Conservation (phyloP, 2,329 filamentous ascomycete species). For the Xylariaceae sp. region DNA sequence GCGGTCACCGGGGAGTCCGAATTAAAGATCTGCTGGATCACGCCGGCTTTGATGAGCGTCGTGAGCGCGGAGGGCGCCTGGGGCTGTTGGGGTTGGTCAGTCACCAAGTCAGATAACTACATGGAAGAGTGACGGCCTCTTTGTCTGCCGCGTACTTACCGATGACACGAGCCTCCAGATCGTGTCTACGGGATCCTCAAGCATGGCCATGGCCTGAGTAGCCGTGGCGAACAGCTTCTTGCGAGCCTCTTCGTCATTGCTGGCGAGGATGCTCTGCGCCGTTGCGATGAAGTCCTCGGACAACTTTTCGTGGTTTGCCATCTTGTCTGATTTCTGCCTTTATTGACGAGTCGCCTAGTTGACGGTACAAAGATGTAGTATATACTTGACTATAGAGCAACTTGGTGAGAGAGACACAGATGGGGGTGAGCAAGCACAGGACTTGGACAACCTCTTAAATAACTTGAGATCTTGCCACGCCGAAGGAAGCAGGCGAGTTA, state of each 20-base stretch:
- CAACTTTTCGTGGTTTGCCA: too few relatives aligned
- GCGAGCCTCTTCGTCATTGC: constrained; percentile 6
- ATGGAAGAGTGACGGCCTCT: too few relatives aligned
- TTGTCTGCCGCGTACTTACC: constrained; percentile 7
- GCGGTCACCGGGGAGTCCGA: constrained; percentile 5
- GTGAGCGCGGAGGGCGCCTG: constrained; percentile 10
- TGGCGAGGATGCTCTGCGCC: constrained; percentile 5
- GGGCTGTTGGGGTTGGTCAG: constrained; percentile 1
- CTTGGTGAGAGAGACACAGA: too few relatives aligned
- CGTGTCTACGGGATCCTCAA: constrained; percentile 8
- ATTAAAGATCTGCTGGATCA: constrained; percentile 10
- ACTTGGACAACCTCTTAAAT: too few relatives aligned
- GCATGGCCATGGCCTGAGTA: constrained; percentile 8
- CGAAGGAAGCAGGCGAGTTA: too few relatives aligned
- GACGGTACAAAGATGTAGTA: too few relatives aligned
- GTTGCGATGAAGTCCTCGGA: constrained; percentile 15
- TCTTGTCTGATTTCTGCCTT: too few relatives aligned
- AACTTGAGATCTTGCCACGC: too few relatives aligned
- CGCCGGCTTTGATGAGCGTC: constrained; percentile 10
- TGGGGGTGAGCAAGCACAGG: too few relatives aligned
- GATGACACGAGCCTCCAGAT: constrained; percentile 11
- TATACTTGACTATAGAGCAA: too few relatives aligned
- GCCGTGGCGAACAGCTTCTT: constrained; percentile 6
- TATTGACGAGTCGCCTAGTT: too few relatives aligned
- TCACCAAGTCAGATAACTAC: too few relatives aligned